These are phyloP conservation scores for Neophaeococcomyces aloes DNA, from an alignment of 2,329 filamentous ascomycete species.

Conservation along the genomic window DNA sequence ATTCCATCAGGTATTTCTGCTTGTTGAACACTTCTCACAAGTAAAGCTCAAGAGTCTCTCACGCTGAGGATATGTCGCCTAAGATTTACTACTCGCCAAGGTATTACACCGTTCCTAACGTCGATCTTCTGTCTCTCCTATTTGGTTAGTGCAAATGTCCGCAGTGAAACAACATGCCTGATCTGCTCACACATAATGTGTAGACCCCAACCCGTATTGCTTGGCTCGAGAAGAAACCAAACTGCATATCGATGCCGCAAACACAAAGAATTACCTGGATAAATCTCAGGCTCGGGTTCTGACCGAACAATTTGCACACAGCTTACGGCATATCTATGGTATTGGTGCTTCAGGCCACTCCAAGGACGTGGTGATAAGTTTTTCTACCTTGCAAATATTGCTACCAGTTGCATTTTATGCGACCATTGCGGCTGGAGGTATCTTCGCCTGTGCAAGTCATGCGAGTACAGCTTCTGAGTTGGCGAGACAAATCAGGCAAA, in stretches of 20 bases:
- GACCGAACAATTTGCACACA: conserved; percentile 44
- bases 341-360: conserved; percentile 42
- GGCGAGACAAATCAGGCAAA: conserved; percentile 23
- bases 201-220: conserved; percentile 12
- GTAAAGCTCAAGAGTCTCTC: too few species aligned
- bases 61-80: not conserved
- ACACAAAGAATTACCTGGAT: conserved; percentile 44
- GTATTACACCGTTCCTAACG: conserved; percentile 17
- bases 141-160: conserved; percentile 9
- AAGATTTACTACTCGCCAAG: conserved; percentile 14
- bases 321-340: conserved; percentile 44
- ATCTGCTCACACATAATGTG: not conserved
- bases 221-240: conserved; percentile 36
- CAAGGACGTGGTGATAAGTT: conserved; percentile 46
- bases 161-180: not conserved
- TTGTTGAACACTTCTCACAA: too few species aligned
- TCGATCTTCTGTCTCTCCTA: conserved; percentile 17
- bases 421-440: conserved; percentile 48
- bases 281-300: conserved; percentile 41
- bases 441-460: conserved; percentile 37
- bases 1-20: too few species aligned
- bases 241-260: conserved; percentile 48
- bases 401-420: conserved; percentile 46
- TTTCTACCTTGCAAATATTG: conserved; percentile 48
- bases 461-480: conserved; percentile 14